phyloP scores from a whole-genome alignment of 305 asterid genomes.

The Solanum chacoense region DNA sequence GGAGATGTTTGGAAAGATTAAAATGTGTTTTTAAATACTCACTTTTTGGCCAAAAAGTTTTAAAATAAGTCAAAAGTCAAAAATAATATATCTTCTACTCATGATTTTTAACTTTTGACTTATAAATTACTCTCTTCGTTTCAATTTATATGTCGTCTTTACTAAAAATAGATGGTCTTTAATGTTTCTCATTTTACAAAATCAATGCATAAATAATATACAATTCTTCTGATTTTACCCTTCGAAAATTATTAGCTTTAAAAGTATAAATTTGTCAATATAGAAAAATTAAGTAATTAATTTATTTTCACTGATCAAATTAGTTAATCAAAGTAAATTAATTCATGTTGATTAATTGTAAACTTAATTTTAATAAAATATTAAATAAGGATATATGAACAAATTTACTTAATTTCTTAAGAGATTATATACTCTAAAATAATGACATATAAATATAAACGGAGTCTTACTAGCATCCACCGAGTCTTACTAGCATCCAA shows the following conservation, averaged over 20 bases:
- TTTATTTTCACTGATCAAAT: background rate
- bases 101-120: background rate
- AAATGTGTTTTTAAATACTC: background rate
- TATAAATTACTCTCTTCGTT: too few relatives aligned
- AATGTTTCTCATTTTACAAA: background rate
- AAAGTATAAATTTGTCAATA: background rate
- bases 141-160: too few relatives aligned
- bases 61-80: too few relatives aligned
- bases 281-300: too few relatives aligned
- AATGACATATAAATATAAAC: too few relatives aligned
- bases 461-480: background rate
- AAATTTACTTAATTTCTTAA: background rate
- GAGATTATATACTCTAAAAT: too few relatives aligned
- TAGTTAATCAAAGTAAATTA: background rate
- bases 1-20: background rate
- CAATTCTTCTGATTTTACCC: background rate
- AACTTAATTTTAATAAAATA: too few relatives aligned
- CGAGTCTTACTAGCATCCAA: background rate
- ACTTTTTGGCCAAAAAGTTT: too few relatives aligned
- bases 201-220: background rate
- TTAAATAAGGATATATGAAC: background rate
- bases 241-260: too few relatives aligned
- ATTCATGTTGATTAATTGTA: too few relatives aligned
- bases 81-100: background rate
- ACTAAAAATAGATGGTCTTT: too few relatives aligned